Evolutionary conservation across 768 basidiomycete species (phyloP).

Genomic region (Boletus bicolor): DNA sequence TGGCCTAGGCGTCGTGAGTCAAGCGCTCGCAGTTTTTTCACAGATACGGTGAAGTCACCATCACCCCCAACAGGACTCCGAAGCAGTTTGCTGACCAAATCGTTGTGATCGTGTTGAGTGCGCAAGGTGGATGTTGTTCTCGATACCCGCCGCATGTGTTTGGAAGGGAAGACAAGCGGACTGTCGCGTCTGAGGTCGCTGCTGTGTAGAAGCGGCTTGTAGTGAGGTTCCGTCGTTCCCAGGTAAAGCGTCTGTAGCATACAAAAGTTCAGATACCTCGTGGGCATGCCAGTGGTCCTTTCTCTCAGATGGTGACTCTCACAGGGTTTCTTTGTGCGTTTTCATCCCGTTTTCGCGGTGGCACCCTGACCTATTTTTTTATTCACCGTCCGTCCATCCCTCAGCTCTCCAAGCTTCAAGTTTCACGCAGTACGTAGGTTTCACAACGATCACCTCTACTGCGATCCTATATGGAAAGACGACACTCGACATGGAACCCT

Average conservation of each 20-base stretch:
- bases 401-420: no score
- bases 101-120: constrained; percentile 79
- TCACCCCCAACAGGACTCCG: no score
- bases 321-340: not conserved
- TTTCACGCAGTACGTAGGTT: constrained; percentile 44
- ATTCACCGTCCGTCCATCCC: not conserved
- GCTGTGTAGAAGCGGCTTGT: constrained; percentile 76
- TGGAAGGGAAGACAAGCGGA: constrained; percentile 37
- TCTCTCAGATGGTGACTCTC: constrained; percentile 74
- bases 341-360: not conserved
- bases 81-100: no score
- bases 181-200: constrained; percentile 47
- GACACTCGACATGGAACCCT: constrained; percentile 75
- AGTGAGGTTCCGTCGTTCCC: constrained; percentile 66
- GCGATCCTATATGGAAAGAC: constrained; percentile 93
- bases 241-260: constrained; percentile 71
- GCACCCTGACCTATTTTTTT: not conserved
- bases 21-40: no score
- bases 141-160: constrained; percentile 53
- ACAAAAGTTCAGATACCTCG: constrained; percentile 65
- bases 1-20: no score
- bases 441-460: constrained; percentile 89
- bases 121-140: constrained; percentile 83
- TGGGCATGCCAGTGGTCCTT: constrained; percentile 78
- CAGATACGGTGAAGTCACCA: no score